These are phyloP conservation scores for Flaveria linearis DNA, from an alignment of 129 eudicot genomes.

Conservation along the genomic window DNA sequence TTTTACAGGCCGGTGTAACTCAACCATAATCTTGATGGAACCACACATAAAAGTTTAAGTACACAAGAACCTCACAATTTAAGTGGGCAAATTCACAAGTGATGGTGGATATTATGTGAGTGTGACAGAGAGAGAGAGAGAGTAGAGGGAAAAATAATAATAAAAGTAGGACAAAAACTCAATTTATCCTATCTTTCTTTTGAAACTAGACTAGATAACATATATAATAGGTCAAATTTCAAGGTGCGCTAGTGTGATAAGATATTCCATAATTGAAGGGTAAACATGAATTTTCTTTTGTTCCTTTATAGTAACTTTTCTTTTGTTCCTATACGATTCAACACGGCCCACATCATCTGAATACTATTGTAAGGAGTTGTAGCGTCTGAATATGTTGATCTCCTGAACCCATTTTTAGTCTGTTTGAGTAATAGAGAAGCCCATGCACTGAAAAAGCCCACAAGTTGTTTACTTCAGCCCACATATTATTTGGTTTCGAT, in stretches of 20 bases:
- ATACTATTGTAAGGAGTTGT: too few species aligned
- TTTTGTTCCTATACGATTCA: too few species aligned
- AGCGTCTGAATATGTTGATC: too few species aligned
- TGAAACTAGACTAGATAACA: background rate
- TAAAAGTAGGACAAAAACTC: background rate
- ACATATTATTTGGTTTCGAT: background rate
- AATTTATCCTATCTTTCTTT: background rate
- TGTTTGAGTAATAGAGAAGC: background rate
- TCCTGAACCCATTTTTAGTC: too few species aligned
- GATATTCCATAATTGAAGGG: background rate
- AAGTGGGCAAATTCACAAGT: constrained; percentile 2
- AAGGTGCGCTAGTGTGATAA: background rate
- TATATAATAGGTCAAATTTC: background rate
- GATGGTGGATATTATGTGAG: background rate
- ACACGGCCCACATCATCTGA: too few species aligned
- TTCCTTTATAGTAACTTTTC: background rate
- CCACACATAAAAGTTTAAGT: background rate
- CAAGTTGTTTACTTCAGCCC: background rate
- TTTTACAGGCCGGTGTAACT: too few species aligned
- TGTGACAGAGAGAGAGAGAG: background rate
- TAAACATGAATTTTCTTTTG: background rate
- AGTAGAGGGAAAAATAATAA: background rate
- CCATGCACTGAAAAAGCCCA: background rate
- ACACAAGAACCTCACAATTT: background rate
- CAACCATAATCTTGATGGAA: background rate